phyloP scores from a whole-genome alignment of 495 filamentous ascomycete genomes.

The Xylaria nigripes region DNA sequence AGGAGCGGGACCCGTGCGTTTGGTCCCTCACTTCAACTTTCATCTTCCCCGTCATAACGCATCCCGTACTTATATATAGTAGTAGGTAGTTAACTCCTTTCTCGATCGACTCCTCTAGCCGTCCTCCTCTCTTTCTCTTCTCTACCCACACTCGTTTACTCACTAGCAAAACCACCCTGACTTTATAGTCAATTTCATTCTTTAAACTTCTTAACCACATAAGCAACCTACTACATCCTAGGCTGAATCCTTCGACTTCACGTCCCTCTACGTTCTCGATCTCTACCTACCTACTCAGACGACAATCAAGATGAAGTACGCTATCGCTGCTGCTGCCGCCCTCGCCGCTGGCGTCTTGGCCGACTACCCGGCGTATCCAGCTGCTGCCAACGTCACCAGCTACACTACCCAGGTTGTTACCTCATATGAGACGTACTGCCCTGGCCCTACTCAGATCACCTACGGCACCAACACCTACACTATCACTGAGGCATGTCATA shows the following conservation, averaged over 20 bases:
- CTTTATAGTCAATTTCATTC: conserved; percentile 56
- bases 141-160: conserved; percentile 41
- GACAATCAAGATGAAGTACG: conserved; percentile 81
- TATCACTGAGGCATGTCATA: conserved; percentile 52
- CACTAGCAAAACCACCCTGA: conserved; percentile 27
- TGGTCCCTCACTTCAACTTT: not conserved
- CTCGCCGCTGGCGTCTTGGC: too few relatives aligned
- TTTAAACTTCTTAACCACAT: conserved; percentile 33
- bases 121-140: conserved; percentile 25
- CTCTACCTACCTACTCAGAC: conserved; percentile 33
- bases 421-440: conserved; percentile 80
- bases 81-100: conserved; percentile 11
- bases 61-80: conserved; percentile 28
- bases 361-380: too few relatives aligned
- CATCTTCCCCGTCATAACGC: not conserved
- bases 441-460: conserved; percentile 61
- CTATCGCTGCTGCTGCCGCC: conserved; percentile 47
- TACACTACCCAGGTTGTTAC: conserved; percentile 74
- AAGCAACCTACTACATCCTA: conserved; percentile 14
- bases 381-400: conserved; percentile 33
- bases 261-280: not conserved
- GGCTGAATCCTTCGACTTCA: conserved; percentile 15
- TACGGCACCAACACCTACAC: conserved; percentile 67
- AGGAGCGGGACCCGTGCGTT: not conserved
- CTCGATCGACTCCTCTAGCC: conserved; percentile 21